Base-by-base conservation (phyloP, 2,329 filamentous ascomycete species). In the Kalmusia sp. region DNA sequence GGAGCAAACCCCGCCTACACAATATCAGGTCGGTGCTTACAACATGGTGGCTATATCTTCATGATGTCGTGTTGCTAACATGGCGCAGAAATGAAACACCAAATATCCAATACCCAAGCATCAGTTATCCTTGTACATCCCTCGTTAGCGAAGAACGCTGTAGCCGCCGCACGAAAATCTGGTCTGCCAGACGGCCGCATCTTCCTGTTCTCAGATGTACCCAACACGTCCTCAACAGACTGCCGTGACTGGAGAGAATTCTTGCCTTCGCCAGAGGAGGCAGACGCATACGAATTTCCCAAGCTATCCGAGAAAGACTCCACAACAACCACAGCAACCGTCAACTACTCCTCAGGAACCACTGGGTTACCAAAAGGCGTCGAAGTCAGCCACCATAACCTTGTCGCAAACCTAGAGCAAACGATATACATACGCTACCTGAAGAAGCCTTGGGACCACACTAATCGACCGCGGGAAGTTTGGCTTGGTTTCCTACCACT, bases 1-100 rank as follows among this genome's bases (percentile, higher is more conserved):
- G 82, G 81, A 17, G 80, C 78, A 4, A 85, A 84, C 61, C 81
- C 82, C 12, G 72, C 73, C 8, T 84, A 82, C 58, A 83, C 80
- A 1, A 69, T 77, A 12, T 71, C 74, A 51, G 80, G 80, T 80
- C 61, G 57, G 73, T 58, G 11, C 4, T 22, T 12, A 22, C 11
- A 33, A 11, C 4, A 40, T 19, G 9, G 4, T 24, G 14, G 27
- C n/a, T n/a, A n/a, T n/a, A n/a, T n/a, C n/a, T n/a, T n/a, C n/a
- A 27, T n/a, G n/a, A n/a, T n/a, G n/a, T n/a, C n/a, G n/a, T n/a
- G 22, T 19, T n/a, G 17, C 54, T 67, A 30, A 65, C 31, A 7
- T 15, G 3, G 14, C 6, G 3, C 30, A 73, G 71, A 74, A 59
- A 67, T 73, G 61, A 58, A 62, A 19, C 65, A 74, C 39, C 71